These are phyloP conservation scores for Pythium phragmitis DNA, from an alignment of 352 stramenopile species.

Conservation along the genomic window DNA sequence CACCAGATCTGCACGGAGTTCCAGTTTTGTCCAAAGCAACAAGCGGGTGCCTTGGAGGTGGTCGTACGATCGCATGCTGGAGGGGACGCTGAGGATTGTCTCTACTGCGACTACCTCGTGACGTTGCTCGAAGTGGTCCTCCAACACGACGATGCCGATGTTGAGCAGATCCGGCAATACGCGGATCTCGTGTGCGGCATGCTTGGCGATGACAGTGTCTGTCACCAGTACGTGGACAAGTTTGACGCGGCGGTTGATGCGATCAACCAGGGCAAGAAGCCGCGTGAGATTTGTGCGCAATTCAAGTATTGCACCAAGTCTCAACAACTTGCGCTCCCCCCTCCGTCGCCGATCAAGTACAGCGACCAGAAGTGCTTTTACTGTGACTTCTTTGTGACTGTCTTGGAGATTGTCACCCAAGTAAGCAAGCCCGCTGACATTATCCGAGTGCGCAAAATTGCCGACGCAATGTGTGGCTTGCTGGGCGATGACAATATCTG, in stretches of 20 bases:
- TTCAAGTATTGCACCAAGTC: slow-evolving; percentile 54
- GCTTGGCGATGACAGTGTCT: slow-evolving; percentile 57
- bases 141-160: slow-evolving; percentile 52
- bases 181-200: slow-evolving; percentile 78
- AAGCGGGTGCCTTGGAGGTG: not conserved
- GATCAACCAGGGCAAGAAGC: slow-evolving; percentile 63
- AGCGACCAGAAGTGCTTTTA: slow-evolving; percentile 34
- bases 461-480: slow-evolving; percentile 76
- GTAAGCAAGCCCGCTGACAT: slow-evolving; percentile 52
- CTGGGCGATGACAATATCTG: slow-evolving; percentile 60
- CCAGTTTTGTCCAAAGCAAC: slow-evolving; percentile 41
- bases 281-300: slow-evolving; percentile 57
- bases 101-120: slow-evolving; percentile 65
- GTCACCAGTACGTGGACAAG: slow-evolving; percentile 69
- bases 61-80: not conserved
- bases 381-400: slow-evolving; percentile 29
- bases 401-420: slow-evolving; percentile 55
- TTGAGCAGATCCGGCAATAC: slow-evolving; percentile 57
- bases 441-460: slow-evolving; percentile 52
- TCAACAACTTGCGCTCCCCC: slow-evolving; percentile 5
- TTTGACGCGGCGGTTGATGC: slow-evolving; percentile 64
- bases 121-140: slow-evolving; percentile 58
- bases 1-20: slow-evolving; percentile 53
- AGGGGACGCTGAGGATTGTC: slow-evolving; percentile 36
- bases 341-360: not conserved